Conservation (phyloP, 2,329 filamentous ascomycete genomes). For the Fusarium sp. region DNA sequence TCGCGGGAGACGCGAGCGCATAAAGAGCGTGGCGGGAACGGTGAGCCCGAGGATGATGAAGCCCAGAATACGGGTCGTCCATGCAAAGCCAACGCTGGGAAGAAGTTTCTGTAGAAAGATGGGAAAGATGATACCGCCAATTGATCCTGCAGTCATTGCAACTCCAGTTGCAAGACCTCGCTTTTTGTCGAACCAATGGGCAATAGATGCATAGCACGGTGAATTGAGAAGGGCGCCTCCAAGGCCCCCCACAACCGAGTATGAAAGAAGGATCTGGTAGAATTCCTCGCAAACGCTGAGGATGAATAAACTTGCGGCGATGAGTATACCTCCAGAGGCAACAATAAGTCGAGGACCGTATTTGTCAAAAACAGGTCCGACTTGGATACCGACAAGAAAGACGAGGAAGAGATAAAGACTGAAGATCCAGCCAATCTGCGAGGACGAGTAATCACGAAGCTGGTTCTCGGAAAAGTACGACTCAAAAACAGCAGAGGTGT, state of each 20-base stretch:
- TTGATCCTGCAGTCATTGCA: constrained; percentile 74
- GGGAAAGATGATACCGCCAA: constrained; percentile 73
- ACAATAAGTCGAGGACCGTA: constrained; percentile 76
- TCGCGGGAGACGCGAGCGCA: constrained; percentile 63
- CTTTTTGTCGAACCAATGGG: constrained; percentile 79
- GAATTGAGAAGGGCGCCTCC: constrained; percentile 81
- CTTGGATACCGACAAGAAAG: constrained; percentile 83
- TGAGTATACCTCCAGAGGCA: constrained; percentile 66
- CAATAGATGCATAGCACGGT: constrained; percentile 76
- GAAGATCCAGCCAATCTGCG: constrained; percentile 86
- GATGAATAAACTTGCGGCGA: constrained; percentile 69
- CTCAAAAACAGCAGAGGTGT: constrained; percentile 67
- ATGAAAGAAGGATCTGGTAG: constrained; percentile 82
- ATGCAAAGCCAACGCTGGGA: constrained; percentile 57
- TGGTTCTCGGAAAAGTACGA: constrained; percentile 78
- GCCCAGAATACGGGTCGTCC: constrained; percentile 59
- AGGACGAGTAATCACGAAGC: constrained; percentile 70
- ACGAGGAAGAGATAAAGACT: constrained; percentile 81
- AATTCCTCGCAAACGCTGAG: constrained; percentile 74
- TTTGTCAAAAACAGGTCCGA: constrained; percentile 82
- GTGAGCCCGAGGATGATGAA: constrained; percentile 59
- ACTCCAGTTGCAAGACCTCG: constrained; percentile 83
- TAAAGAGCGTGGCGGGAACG: constrained; percentile 56
- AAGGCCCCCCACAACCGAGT: constrained; percentile 75
- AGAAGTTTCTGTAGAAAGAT: constrained; percentile 57